Percentiles rank a stretch among this genome's conserved stretches.
These are phyloP conservation scores for Sporisorium reilianum DNA, from an alignment of 1,284 basidiomycete species.

Conservation along the genomic window DNA sequence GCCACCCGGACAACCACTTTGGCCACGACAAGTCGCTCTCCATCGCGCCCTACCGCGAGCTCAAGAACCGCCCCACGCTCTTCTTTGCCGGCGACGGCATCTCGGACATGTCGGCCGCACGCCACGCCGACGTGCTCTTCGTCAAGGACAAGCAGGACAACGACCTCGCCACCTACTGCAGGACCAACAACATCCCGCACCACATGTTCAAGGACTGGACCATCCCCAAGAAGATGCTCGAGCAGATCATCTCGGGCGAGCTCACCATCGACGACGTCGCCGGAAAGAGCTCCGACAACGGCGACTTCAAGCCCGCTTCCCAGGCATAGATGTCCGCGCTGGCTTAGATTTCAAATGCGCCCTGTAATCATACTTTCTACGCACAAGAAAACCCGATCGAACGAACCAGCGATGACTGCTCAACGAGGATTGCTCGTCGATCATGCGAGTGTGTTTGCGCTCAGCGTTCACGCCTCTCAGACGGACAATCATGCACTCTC, in stretches of 20 bases:
- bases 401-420: too few relatives aligned
- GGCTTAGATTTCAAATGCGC: neutral
- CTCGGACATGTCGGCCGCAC: conserved; percentile 68
- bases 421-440: too few relatives aligned
- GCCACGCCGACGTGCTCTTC: conserved; percentile 68
- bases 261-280: conserved; percentile 49
- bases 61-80: conserved; percentile 63
- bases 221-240: conserved; percentile 62
- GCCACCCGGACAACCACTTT: conserved; percentile 67
- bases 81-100: conserved; percentile 69
- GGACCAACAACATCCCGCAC: conserved; percentile 63
- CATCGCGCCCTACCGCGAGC: conserved; percentile 66
- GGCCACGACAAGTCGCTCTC: conserved; percentile 68
- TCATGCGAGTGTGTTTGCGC: too few relatives aligned
- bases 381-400: too few relatives aligned
- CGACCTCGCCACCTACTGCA: conserved; percentile 66
- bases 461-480: too few relatives aligned
- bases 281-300: conserved; percentile 48
- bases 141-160: conserved; percentile 69
- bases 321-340: conserved; percentile 7
- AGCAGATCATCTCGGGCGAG: conserved; percentile 54
- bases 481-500: neutral
- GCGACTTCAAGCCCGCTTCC: conserved; percentile 33
- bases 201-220: conserved; percentile 68
- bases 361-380: conserved; percentile 6